A percentile compares a stretch with the other conserved stretches of the same genome.
These are phyloP conservation scores for Wickerhamomyces queroliae DNA, from an alignment of 805 yeast genomes.

Conservation along the genomic window DNA sequence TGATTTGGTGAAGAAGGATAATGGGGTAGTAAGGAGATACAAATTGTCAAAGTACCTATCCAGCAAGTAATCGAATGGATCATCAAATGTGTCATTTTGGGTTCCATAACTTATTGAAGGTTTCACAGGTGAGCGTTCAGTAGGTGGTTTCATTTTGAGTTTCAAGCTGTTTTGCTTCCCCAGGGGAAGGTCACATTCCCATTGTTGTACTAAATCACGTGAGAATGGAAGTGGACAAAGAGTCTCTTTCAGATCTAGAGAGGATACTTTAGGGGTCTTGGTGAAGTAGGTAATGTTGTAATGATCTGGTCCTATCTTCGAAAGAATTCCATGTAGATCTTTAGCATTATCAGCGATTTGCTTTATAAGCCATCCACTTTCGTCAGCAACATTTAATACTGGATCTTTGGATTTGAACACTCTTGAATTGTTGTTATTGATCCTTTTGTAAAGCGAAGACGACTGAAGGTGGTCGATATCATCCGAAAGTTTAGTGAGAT, in stretches of 20 bases:
- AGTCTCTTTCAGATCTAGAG: not conserved
- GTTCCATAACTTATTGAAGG: conserved; percentile 5
- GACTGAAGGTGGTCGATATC: conserved; percentile 7
- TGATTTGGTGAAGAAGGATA: conserved; percentile 41
- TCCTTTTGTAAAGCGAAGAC: conserved; percentile 1
- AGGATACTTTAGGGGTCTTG: conserved; percentile 32
- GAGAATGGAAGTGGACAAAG: not conserved
- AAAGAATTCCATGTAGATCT: conserved; percentile 14
- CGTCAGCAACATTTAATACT: not conserved
- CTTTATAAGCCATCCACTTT: not conserved
- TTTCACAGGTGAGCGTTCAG: conserved; percentile 12
- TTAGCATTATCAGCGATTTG: conserved; percentile 12
- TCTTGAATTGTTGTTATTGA: conserved; percentile 18
- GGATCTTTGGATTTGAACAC: conserved; percentile 8
- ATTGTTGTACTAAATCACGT: not conserved
- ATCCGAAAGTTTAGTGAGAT: conserved; percentile 4
- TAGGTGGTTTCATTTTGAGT: conserved; percentile 21
- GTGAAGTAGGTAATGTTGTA: conserved; percentile 45
- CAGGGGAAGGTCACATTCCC: not conserved
- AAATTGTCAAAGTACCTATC: conserved; percentile 30
- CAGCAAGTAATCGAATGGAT: conserved; percentile 23
- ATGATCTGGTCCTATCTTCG: conserved; percentile 3
- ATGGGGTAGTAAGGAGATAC: conserved; percentile 28
- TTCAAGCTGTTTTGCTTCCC: conserved; percentile 9
- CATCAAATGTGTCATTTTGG: conserved; percentile 6